Base-by-base conservation (phyloP, 805 yeast species). In the Myxozyma sirexii region DNA sequence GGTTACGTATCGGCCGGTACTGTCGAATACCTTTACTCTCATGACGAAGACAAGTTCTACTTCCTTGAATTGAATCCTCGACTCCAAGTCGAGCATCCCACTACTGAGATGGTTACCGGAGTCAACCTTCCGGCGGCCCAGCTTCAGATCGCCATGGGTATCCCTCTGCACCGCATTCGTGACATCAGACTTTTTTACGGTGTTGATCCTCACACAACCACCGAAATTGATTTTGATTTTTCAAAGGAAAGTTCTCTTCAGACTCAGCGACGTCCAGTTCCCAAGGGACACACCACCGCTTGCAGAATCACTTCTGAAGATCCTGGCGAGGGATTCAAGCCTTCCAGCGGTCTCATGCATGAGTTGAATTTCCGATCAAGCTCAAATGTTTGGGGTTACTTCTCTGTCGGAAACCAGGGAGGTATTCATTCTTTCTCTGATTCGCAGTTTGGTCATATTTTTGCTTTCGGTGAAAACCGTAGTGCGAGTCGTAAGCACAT, bases 1-100 rank as follows among this genome's bases (percentile, higher is more conserved):
- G 99, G 99, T 67, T 94, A 94, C 72, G 99, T 94, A 35, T 90
- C 97, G 63, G 98, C 99, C 27, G 99, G 99, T 83, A 94, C 99
- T 47, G 98, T 94, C 57, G 99, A 94, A 77, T 94, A 94, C 77
- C 81, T 94, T 69, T 94, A 94, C 75, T 90, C 97, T 27, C 94
- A 91, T 74, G 84, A 88, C 58, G 97, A 94, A 63, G 92, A 93
- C 76, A 90, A 92, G 74, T 94, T 93, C 74, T 94, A 92, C 81
- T 94, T 94, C 76, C 81, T 94, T 74, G 99, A 94, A 79, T 83
- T 94, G 74, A 94, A 94, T 75, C 99, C 99, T 71, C 89, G 99
- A 82, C 82, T 94, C 75, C 99, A 94, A 81, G 99, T 94, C 61
- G 99, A 94, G 82, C 99, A 94, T 82, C 99, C 99, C 71, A 94